Evolutionary conservation across 169 alveolate genomes (phyloP).

Genomic region (Prorocentrum cordatum): DNA sequence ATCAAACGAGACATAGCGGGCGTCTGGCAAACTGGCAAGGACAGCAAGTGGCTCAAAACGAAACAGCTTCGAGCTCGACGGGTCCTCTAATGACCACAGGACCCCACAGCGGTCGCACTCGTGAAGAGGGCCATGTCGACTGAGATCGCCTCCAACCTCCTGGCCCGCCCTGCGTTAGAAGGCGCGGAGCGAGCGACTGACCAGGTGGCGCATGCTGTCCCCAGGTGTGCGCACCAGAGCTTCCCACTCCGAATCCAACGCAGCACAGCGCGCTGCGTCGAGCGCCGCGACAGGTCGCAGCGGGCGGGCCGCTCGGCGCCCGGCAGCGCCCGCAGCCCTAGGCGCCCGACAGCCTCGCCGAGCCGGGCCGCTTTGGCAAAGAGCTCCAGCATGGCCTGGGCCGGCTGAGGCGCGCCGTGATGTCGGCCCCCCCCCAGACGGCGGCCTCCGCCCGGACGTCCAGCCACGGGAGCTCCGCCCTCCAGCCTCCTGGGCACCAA

Average conservation of each 20-base stretch:
- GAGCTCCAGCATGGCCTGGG: not conserved
- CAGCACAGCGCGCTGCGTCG: not conserved
- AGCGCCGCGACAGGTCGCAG: not conserved
- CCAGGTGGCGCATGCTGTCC: constrained; percentile 18
- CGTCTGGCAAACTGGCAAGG: too few relatives aligned
- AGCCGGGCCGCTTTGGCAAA: not conserved
- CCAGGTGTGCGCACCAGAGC: not conserved
- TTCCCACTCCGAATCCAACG: not conserved
- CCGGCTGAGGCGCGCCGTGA: not conserved
- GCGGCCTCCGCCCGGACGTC: not conserved
- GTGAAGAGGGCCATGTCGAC: not conserved
- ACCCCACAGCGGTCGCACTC: too few relatives aligned
- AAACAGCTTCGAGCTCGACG: too few relatives aligned
- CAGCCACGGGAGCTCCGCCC: not conserved
- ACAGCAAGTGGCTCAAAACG: too few relatives aligned
- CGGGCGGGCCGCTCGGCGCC: not conserved
- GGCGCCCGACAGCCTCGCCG: not conserved
- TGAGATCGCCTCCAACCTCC: not conserved
- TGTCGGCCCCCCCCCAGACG: not conserved
- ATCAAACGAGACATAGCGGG: too few relatives aligned
- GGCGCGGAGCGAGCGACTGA: not conserved
- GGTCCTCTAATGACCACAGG: too few relatives aligned
- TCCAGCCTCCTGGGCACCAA: too few relatives aligned
- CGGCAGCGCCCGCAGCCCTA: not conserved
- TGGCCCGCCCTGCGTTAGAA: not conserved